Percentiles rank a stretch among this genome's conserved stretches.
These are phyloP conservation scores for Curvularia verruculosa DNA, from an alignment of 2,329 filamentous ascomycete genomes.

Conservation along the genomic window DNA sequence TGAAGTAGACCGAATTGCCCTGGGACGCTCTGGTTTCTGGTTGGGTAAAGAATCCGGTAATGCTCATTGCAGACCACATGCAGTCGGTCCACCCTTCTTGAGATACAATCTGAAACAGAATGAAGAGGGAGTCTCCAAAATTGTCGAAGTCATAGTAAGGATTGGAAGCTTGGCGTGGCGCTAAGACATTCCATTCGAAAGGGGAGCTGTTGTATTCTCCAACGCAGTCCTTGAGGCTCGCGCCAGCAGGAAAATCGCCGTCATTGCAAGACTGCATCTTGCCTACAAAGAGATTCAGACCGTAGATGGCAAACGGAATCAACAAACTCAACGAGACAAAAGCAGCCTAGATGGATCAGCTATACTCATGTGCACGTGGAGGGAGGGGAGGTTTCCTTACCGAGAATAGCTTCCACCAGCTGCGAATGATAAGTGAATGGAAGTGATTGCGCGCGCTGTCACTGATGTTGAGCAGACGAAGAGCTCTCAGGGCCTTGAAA, in stretches of 20 bases:
- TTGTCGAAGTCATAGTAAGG: conserved; percentile 91
- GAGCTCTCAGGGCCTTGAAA: conserved; percentile 92
- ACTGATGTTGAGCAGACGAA: conserved; percentile 91
- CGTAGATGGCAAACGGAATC: conserved; percentile 96
- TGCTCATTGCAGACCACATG: conserved; percentile 81
- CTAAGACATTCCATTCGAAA: conserved; percentile 82
- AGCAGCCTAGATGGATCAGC: conserved; percentile 63
- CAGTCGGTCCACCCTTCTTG: conserved; percentile 98
- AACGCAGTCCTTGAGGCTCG: conserved; percentile 74
- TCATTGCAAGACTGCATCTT: conserved; percentile 84
- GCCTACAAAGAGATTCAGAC: conserved; percentile 89
- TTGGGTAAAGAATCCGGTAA: conserved; percentile 77
- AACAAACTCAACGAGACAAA: conserved; percentile 93
- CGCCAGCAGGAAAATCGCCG: conserved; percentile 56
- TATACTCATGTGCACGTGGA: background rate
- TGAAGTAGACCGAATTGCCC: conserved; percentile 91
- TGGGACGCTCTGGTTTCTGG: conserved; percentile 72
- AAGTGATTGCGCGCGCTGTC: conserved; percentile 96
- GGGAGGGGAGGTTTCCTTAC: conserved; percentile 59
- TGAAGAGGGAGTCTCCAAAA: conserved; percentile 91
- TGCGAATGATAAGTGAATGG: conserved; percentile 92
- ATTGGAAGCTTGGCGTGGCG: conserved; percentile 81
- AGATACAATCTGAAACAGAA: conserved; percentile 97
- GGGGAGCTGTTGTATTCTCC: conserved; percentile 80
- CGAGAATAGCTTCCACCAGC: conserved; percentile 91